Evolutionary conservation across 139 green algal species (phyloP), one percentile per base, ranked within the genome.

Genomic region (Chlorella ohadii): DNA sequence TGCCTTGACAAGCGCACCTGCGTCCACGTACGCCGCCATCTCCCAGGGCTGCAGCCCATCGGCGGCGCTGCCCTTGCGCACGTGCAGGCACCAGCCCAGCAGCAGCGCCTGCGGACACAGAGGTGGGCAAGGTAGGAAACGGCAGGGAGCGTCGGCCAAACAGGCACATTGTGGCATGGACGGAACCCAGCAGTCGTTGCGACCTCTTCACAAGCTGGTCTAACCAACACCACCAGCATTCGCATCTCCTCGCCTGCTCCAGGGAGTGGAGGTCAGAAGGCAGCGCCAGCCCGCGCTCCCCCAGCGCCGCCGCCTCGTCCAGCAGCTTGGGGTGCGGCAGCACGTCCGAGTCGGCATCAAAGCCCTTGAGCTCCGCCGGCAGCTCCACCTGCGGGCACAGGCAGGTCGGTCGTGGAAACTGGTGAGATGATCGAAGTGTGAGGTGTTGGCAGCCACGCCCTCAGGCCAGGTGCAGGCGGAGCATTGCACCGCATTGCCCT

Each of bases 21-120:
- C 92, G 57, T 98, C 94, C 4, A 92, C 79, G 80, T 94, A 98
- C 1, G 96, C 94, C 4, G 92, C 92, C 89, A 95, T 93, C 85
- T 97, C 86, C 93, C 93, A 97, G 19, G 79, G 83, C 77, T 84
- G 88, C 38, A 90, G 72, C 23, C 61, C 91, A 64, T 96, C 93
- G 17, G 83, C 61, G 0, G 91, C 90, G 23, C 82, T 93, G 61
- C 85, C 91, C 77, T 92, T 92, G 78, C 89, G 89, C 28, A 96
- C 87, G 39, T 93, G 88, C 31, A 79, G 84, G 11, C 85, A 87
- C 84, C 83, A 91, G 20, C 39, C 88, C 77, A 98, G 89, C 78
- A 97, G 88, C 89, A 95, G 82, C 57, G 91, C 91, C 88, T 59
- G 51, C 51, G 15, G 11, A 22, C 2, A 59, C 51, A 59, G 51